Evolutionary conservation across 2,329 filamentous ascomycete genomes (phyloP), one percentile per base, ranked within the genome.

Genomic region (Penicillium frequentans): DNA sequence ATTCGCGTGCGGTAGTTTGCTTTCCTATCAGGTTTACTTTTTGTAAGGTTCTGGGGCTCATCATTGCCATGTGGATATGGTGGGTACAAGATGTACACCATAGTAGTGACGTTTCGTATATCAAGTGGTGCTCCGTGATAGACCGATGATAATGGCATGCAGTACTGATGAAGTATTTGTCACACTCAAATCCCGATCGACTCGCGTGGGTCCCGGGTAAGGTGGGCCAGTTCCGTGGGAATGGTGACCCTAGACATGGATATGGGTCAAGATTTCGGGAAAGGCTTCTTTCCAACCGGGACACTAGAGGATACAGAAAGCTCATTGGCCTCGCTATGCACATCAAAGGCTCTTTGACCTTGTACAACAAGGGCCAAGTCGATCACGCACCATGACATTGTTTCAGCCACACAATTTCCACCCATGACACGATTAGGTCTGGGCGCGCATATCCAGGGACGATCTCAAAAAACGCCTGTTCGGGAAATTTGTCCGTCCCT

Each of bases 401-500:
- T 57, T 49, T 57, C 54, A 63, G 58, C 63, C 50, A 65, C 48
- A 26, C 16, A 13, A 19, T 52, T 13, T 42, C 14, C 52, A 56
- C 52, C 26, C 16, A 5, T 10, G 54, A 27, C 42, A 59, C 56
- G 60, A 63, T 65, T 58, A 58, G 59, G 56, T 27, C 44, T 42
- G 42, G 45, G 55, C 52, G 54, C 48, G 49, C 49, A 59, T 66
- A 52, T 54, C 55, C 56, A 60, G 54, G 44, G 59, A 61, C 59
- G 60, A 66, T 64, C 60, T 61, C 16, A n/a, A 47, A 24, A 31
- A 31, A 45, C 42, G 44, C 64, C 54, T 37, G 39, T 67, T 66
- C 57, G 60, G 64, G 64, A 16, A 64, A 65, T 64, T 62, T 62
- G 49, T 61, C 64, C 64, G 64, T 60, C 49, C 49, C 26, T 66